phyloP scores from a whole-genome alignment of 805 yeast species.

The Monosporozyma siamensis region DNA sequence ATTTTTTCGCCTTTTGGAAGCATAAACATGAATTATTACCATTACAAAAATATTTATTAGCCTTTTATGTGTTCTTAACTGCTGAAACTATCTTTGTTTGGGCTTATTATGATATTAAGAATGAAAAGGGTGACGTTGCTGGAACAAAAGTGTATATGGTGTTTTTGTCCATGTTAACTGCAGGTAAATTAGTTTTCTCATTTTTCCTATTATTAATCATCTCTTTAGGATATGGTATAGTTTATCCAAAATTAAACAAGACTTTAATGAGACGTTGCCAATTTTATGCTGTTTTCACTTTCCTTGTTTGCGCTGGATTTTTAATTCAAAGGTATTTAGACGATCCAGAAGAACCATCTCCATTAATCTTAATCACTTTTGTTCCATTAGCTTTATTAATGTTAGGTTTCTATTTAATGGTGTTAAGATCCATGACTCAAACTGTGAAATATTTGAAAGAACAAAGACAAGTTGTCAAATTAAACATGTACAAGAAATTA shows the following conservation, averaged over 20 bases:
- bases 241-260: slow-evolving; percentile 72
- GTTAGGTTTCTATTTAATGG: slow-evolving; percentile 63
- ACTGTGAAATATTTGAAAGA: slow-evolving; percentile 68
- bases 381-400: slow-evolving; percentile 67
- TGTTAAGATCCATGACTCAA: slow-evolving; percentile 59
- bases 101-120: slow-evolving; percentile 83
- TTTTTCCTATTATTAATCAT: slow-evolving; percentile 80
- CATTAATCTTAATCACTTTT: slow-evolving; percentile 47
- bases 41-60: slow-evolving; percentile 82
- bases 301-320: slow-evolving; percentile 44
- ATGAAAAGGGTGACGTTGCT: slow-evolving; percentile 44
- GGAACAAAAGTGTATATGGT: slow-evolving; percentile 67
- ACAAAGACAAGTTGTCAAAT: slow-evolving; percentile 87
- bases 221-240: slow-evolving; percentile 90
- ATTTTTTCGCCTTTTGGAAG: slow-evolving; percentile 75
- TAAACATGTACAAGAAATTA: slow-evolving; percentile 73
- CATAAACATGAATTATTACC: slow-evolving; percentile 83
- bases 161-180: slow-evolving; percentile 68
- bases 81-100: slow-evolving; percentile 79
- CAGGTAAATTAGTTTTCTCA: slow-evolving; percentile 76
- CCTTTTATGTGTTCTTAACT: slow-evolving; percentile 72
- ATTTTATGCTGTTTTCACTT: slow-evolving; percentile 48
- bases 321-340: slow-evolving; percentile 45
- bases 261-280: slow-evolving; percentile 64
- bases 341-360: slow-evolving; percentile 41